Conservation (phyloP, 1,139 yeast genomes). For the Candida pseudoviswanathii region DNA sequence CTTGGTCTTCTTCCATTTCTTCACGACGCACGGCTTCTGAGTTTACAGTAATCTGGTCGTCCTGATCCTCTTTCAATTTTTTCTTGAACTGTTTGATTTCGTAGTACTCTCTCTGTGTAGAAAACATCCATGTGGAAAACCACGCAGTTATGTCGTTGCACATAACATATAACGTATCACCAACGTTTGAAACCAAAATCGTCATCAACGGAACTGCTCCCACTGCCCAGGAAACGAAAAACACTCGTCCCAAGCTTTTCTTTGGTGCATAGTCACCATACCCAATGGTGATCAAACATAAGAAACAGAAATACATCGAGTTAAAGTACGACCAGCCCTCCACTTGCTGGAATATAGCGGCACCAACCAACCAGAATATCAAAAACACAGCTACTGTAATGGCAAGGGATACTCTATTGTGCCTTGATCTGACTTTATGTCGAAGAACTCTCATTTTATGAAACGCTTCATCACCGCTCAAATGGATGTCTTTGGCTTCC, state of each 20-base stretch:
- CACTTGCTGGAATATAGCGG: constrained; percentile 55
- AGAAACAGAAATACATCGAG: constrained; percentile 69
- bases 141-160: constrained; percentile 22
- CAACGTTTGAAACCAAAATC: constrained; percentile 68
- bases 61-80: constrained; percentile 17
- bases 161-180: constrained; percentile 56
- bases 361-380: constrained; percentile 72
- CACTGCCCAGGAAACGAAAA: constrained; percentile 78
- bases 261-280: constrained; percentile 76
- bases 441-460: constrained; percentile 54
- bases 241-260: constrained; percentile 65
- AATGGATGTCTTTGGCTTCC: constrained; percentile 18
- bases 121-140: constrained; percentile 17
- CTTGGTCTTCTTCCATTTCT: constrained; percentile 13
- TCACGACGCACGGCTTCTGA: constrained; percentile 9
- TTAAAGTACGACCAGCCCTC: constrained; percentile 75
- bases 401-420: constrained; percentile 35
- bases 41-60: constrained; percentile 16
- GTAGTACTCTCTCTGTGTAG: constrained; percentile 13
- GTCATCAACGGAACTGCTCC: constrained; percentile 89
- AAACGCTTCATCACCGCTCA: constrained; percentile 49
- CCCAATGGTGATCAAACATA: constrained; percentile 79
- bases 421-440: constrained; percentile 32
- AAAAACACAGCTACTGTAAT: constrained; percentile 50
- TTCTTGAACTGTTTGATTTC: constrained; percentile 5